phyloP scores from a whole-genome alignment of 257 asterid species.

The Verbena officinalis region DNA sequence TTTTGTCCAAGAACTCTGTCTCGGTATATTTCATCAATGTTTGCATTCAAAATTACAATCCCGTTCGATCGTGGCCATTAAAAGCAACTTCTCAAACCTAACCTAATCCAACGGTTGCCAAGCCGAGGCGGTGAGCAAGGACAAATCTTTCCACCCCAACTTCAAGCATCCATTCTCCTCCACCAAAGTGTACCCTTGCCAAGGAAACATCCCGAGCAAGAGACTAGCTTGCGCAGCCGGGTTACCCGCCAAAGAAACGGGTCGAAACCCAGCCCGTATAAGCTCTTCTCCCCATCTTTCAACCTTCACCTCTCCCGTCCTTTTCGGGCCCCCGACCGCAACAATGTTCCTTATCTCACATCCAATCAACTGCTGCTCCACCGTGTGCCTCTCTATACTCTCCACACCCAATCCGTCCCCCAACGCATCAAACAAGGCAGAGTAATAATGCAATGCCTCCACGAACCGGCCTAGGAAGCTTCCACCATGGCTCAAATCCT shows the following conservation, averaged over 20 bases:
- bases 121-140: slow-evolving; percentile 87
- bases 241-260: slow-evolving; percentile 77
- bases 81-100: not conserved
- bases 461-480: slow-evolving; percentile 74
- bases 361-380: slow-evolving; percentile 88
- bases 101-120: slow-evolving; percentile 72
- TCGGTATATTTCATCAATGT: not conserved
- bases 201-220: slow-evolving; percentile 89
- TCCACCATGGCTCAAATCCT: slow-evolving; percentile 72
- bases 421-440: slow-evolving; percentile 83
- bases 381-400: slow-evolving; percentile 80
- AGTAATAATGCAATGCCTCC: slow-evolving; percentile 85
- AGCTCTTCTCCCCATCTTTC: slow-evolving; percentile 85
- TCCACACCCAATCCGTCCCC: slow-evolving; percentile 77
- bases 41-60: not conserved
- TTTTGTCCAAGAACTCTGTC: not conserved
- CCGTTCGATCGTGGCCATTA: not conserved
- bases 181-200: slow-evolving; percentile 87
- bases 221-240: slow-evolving; percentile 82
- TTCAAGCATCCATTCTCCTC: slow-evolving; percentile 84
- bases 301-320: slow-evolving; percentile 74
- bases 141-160: slow-evolving; percentile 91
- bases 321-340: slow-evolving; percentile 84
- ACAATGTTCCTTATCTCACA: slow-evolving; percentile 84
- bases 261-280: slow-evolving; percentile 57